Conservation (phyloP, 768 basidiomycete genomes). For the Naematelia encephala region DNA sequence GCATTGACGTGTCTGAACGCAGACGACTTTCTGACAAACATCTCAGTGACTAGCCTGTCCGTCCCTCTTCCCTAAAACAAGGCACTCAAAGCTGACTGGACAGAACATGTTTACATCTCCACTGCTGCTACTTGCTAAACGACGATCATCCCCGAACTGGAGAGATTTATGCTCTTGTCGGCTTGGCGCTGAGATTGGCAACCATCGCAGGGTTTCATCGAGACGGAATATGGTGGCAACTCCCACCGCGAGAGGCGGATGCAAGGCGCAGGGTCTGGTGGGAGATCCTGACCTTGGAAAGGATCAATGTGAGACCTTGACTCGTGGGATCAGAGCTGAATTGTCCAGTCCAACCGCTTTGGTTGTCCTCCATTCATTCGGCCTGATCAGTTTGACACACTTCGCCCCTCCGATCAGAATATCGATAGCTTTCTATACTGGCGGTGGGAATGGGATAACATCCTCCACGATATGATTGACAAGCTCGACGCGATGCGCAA, state of each 20-base stretch:
- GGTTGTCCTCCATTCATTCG: no score
- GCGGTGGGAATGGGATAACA: no score
- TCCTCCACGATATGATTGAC: no score
- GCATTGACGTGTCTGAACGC: not conserved
- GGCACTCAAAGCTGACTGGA: no score
- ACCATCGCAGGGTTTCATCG: conserved; percentile 6
- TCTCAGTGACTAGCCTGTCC: conserved; percentile 4
- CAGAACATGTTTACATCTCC: conserved; percentile 1
- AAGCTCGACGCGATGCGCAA: no score
- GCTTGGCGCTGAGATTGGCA: not conserved
- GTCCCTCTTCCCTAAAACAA: no score
- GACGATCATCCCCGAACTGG: conserved; percentile 1
- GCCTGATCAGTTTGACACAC: no score
- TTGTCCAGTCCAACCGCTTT: no score
- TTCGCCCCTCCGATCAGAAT: no score
- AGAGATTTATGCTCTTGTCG: conserved; percentile 5
- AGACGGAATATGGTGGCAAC: conserved; percentile 6
- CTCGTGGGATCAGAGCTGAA: no score
- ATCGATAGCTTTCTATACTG: no score
- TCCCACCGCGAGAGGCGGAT: not conserved
- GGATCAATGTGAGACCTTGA: conserved; percentile 9
- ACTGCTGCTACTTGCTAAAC: conserved; percentile 4
- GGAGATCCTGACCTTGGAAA: conserved; percentile 11
- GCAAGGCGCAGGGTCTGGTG: conserved; percentile 4
- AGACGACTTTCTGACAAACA: conserved; percentile 1